These are phyloP conservation scores for Stentor roeselii DNA, from an alignment of 73 alveolate species.

Conservation along the genomic window DNA sequence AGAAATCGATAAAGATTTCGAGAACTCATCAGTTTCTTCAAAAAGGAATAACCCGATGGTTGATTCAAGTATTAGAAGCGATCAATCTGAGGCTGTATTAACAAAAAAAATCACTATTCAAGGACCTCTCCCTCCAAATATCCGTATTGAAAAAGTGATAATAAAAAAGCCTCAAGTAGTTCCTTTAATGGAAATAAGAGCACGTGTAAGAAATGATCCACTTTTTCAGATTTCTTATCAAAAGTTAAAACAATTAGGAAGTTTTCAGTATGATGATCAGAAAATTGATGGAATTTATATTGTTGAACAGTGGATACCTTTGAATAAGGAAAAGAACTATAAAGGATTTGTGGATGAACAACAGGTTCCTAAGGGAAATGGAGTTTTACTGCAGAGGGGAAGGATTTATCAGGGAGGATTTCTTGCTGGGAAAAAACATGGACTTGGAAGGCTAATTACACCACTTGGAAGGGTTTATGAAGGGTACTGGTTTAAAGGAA, in stretches of 20 bases:
- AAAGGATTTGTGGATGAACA: background rate
- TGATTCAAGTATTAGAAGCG: too few species aligned
- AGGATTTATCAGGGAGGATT: slow-evolving; percentile 29
- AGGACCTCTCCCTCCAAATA: too few species aligned
- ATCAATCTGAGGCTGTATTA: too few species aligned
- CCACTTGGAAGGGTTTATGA: slow-evolving; percentile 16
- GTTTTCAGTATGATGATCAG: background rate
- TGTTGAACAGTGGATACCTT: background rate
- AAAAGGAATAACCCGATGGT: too few species aligned
- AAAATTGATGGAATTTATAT: background rate
- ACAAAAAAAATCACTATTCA: too few species aligned
- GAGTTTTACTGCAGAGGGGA: slow-evolving; percentile 24
- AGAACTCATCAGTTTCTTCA: too few species aligned
- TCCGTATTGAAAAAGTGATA: too few species aligned
- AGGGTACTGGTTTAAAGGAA: slow-evolving; percentile 43
- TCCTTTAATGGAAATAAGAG: background rate
- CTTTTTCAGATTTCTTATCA: background rate
- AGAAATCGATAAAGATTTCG: too few species aligned
- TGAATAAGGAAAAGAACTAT: background rate
- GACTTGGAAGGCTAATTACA: background rate
- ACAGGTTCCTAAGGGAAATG: background rate
- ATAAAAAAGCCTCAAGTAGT: too few species aligned
- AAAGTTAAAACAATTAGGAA: too few species aligned
- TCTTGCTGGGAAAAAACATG: slow-evolving; percentile 1
- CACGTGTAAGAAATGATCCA: background rate